A percentile compares a stretch with the other conserved stretches of the same genome.
These are phyloP conservation scores for Jimgerdemannia flammicorona DNA, from an alignment of 192 early-diverging fungal genomes.

Conservation along the genomic window DNA sequence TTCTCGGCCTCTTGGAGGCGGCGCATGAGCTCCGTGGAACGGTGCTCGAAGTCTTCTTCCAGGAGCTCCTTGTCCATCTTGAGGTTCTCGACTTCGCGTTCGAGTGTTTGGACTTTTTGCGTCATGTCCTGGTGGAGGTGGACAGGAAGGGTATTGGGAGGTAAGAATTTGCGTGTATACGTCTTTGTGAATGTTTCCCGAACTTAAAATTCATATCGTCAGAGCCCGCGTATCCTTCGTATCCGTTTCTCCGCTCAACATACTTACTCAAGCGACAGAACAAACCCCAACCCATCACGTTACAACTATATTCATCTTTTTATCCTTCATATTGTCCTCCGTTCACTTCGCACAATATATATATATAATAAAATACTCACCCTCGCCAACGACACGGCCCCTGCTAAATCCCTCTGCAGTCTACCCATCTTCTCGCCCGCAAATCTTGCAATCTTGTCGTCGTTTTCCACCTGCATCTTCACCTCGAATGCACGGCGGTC, in stretches of 20 bases:
- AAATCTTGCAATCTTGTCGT: neutral
- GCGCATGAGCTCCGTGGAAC: neutral
- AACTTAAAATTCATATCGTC: too few relatives aligned
- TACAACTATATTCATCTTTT: neutral
- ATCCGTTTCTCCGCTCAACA: too few relatives aligned
- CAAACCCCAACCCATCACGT: too few relatives aligned
- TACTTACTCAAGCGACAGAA: too few relatives aligned
- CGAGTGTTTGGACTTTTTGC: neutral
- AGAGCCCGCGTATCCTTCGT: too few relatives aligned
- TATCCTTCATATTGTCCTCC: neutral
- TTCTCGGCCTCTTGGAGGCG: neutral
- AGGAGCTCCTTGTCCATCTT: neutral
- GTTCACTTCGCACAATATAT: neutral
- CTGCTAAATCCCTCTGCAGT: neutral
- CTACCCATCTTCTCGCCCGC: neutral
- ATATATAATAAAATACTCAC: neutral
- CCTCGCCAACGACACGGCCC: neutral
- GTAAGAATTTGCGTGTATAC: too few relatives aligned
- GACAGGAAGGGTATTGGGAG: neutral
- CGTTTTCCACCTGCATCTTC: neutral
- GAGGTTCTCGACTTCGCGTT: neutral
- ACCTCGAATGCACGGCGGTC: neutral
- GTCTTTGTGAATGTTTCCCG: too few relatives aligned
- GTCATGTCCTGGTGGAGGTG: neutral
- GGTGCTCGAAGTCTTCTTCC: neutral